Evolutionary conservation across 1,284 basidiomycete genomes (phyloP).

Genomic region (Malassezia obtusa): DNA sequence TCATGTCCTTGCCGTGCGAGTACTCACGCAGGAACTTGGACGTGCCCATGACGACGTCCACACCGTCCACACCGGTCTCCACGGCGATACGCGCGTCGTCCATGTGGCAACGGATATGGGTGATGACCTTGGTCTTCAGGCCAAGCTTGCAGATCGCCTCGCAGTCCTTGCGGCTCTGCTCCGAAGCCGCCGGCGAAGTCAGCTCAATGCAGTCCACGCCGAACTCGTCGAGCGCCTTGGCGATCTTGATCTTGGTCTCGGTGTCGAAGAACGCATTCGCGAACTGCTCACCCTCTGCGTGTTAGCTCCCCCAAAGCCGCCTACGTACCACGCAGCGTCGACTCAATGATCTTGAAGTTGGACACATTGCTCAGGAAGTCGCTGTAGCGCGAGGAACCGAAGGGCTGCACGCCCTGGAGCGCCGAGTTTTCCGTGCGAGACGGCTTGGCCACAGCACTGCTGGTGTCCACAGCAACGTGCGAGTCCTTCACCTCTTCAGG

Average conservation of each 20-base stretch:
- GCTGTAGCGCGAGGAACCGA: slow-evolving; percentile 27
- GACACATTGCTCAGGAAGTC: slow-evolving; percentile 47
- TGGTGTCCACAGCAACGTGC: slow-evolving; percentile 37
- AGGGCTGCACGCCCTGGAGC: slow-evolving; percentile 29
- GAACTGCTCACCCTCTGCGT: slow-evolving; percentile 81
- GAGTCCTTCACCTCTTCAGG: slow-evolving; percentile 24
- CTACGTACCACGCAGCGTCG: slow-evolving; percentile 61
- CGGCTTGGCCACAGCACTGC: slow-evolving; percentile 6
- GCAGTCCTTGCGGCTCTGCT: slow-evolving; percentile 88
- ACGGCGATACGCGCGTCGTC: slow-evolving; percentile 97
- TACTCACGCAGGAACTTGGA: slow-evolving; percentile 98
- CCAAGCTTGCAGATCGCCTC: slow-evolving; percentile 99
- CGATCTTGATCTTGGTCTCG: slow-evolving; percentile 99
- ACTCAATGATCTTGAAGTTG: slow-evolving; percentile 73
- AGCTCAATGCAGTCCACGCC: slow-evolving; percentile 99
- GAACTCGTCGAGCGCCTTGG: slow-evolving; percentile 57
- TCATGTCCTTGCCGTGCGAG: slow-evolving; percentile 99
- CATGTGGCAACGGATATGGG: slow-evolving; percentile 99
- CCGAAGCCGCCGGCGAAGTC: slow-evolving; percentile 93
- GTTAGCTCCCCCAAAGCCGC: not conserved
- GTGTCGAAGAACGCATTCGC: slow-evolving; percentile 99
- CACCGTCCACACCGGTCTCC: slow-evolving; percentile 94
- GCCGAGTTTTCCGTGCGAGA: slow-evolving; percentile 11
- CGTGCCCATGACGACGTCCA: slow-evolving; percentile 98
- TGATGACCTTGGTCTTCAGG: slow-evolving; percentile 91